Evolutionary conservation across 257 asterid genomes (phyloP).

Genomic region (Ehretia macrophylla): DNA sequence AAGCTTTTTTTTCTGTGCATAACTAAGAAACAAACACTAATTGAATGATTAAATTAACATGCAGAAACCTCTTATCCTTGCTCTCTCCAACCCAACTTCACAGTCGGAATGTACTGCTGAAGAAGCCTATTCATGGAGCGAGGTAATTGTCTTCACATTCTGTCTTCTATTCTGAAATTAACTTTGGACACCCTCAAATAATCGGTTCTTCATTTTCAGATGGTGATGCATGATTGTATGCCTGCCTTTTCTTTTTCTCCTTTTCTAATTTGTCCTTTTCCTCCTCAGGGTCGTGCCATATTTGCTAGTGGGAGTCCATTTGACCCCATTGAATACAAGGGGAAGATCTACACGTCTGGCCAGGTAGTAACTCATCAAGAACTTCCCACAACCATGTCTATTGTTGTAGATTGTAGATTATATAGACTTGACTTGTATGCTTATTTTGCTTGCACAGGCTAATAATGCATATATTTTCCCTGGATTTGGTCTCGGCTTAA

Average conservation of each 20-base stretch:
- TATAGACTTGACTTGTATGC: neutral
- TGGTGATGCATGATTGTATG: neutral
- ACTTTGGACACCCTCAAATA: neutral
- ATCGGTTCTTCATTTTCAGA: neutral
- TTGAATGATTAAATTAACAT: conserved; percentile 6
- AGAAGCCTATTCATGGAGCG: conserved; percentile 87
- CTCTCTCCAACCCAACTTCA: conserved; percentile 93
- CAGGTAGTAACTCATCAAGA: conserved; percentile 38
- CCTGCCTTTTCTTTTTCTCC: neutral
- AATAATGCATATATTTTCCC: conserved; percentile 91
- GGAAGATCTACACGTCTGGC: conserved; percentile 57
- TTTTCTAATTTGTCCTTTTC: neutral
- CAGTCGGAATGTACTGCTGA: conserved; percentile 94
- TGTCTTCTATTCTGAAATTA: neutral
- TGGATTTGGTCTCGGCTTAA: conserved; percentile 86
- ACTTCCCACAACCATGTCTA: neutral
- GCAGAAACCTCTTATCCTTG: conserved; percentile 84
- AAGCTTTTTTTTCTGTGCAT: neutral
- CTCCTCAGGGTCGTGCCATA: conserved; percentile 55
- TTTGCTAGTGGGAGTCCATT: conserved; percentile 88
- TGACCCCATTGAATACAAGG: conserved; percentile 54
- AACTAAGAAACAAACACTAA: neutral
- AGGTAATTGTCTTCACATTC: conserved; percentile 30
- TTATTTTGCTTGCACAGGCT: conserved; percentile 33
- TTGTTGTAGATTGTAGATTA: neutral